A percentile compares a stretch with the other conserved stretches of the same genome.
These are phyloP conservation scores for Tubosaeta sp. DNA, from an alignment of 768 basidiomycete genomes.

Conservation along the genomic window DNA sequence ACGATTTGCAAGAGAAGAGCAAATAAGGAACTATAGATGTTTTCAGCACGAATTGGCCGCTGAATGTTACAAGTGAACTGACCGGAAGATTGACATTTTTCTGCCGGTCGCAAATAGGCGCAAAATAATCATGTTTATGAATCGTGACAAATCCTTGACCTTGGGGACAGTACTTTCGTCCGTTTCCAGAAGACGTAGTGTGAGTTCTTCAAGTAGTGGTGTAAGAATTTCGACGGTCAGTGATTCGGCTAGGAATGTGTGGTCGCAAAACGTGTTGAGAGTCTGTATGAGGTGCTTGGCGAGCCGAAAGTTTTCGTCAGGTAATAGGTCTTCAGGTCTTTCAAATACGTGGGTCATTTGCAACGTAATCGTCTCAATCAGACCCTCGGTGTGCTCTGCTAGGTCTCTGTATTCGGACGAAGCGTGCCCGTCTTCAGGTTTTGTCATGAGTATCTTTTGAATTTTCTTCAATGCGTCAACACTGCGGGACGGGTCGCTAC, in stretches of 20 bases:
- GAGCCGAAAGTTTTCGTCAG: slow-evolving; percentile 82
- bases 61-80: slow-evolving; percentile 21
- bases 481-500: slow-evolving; percentile 78
- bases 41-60: slow-evolving; percentile 3
- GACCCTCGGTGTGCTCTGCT: slow-evolving; percentile 73
- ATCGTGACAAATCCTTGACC: slow-evolving; percentile 89
- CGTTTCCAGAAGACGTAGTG: slow-evolving; percentile 86
- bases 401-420: slow-evolving; percentile 72
- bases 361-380: slow-evolving; percentile 86
- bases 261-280: slow-evolving; percentile 91
- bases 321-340: slow-evolving; percentile 64
- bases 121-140: slow-evolving; percentile 98
- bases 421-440: slow-evolving; percentile 67
- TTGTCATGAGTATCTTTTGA: slow-evolving; percentile 77
- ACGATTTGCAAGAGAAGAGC: slow-evolving; percentile 76
- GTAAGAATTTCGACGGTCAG: slow-evolving; percentile 82
- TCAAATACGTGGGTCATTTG: slow-evolving; percentile 94
- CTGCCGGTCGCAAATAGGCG: slow-evolving; percentile 88
- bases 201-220: slow-evolving; percentile 87
- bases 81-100: slow-evolving; percentile 91
- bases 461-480: slow-evolving; percentile 94
- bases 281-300: slow-evolving; percentile 98
- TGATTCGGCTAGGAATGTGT: slow-evolving; percentile 80
- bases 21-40: slow-evolving; percentile 51
- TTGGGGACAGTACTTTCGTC: slow-evolving; percentile 82